A percentile compares a stretch with the other conserved stretches of the same genome.
phyloP scores from a whole-genome alignment of 176 grass and related monocot species.

The Puya raimondii region DNA sequence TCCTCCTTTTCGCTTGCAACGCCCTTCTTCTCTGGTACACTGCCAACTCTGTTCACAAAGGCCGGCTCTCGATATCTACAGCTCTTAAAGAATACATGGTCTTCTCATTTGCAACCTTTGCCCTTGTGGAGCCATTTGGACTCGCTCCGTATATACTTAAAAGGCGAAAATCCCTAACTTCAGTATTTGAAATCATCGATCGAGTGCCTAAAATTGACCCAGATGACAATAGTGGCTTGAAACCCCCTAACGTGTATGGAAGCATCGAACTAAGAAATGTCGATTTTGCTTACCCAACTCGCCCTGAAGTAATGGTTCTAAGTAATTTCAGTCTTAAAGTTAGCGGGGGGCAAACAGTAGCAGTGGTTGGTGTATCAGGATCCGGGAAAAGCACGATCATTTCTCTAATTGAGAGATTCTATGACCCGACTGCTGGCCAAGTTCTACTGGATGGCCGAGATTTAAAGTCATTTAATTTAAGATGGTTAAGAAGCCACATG shows the following conservation, averaged over 20 bases:
- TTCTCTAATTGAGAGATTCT: constrained; percentile 95
- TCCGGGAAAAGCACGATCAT: constrained; percentile 98
- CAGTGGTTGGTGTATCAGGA: constrained; percentile 92
- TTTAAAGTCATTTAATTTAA: constrained; percentile 84
- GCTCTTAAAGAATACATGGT: constrained; percentile 94
- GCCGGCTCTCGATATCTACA: constrained; percentile 56
- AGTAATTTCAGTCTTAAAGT: constrained; percentile 99
- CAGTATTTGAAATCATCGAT: constrained; percentile 98
- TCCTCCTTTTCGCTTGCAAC: constrained; percentile 98
- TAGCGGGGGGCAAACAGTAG: constrained; percentile 81
- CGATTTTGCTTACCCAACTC: constrained; percentile 84
- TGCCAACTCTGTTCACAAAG: constrained; percentile 66
- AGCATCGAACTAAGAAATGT: constrained; percentile 98
- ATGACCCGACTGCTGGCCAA: constrained; percentile 85
- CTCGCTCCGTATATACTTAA: constrained; percentile 99
- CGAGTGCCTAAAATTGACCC: constrained; percentile 91
- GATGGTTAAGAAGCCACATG: constrained; percentile 97
- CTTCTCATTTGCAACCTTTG: constrained; percentile 95
- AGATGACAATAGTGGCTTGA: constrained; percentile 90
- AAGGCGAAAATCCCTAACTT: constrained; percentile 75
- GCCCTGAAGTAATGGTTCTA: constrained; percentile 79
- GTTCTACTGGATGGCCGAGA: constrained; percentile 96
- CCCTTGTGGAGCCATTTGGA: constrained; percentile 94
- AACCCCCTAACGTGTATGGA: constrained; percentile 95
- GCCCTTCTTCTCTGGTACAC: constrained; percentile 95